Evolutionary conservation across 2,329 filamentous ascomycete genomes (phyloP), one percentile per base, ranked within the genome.

Genomic region (Fusarium chaquense): DNA sequence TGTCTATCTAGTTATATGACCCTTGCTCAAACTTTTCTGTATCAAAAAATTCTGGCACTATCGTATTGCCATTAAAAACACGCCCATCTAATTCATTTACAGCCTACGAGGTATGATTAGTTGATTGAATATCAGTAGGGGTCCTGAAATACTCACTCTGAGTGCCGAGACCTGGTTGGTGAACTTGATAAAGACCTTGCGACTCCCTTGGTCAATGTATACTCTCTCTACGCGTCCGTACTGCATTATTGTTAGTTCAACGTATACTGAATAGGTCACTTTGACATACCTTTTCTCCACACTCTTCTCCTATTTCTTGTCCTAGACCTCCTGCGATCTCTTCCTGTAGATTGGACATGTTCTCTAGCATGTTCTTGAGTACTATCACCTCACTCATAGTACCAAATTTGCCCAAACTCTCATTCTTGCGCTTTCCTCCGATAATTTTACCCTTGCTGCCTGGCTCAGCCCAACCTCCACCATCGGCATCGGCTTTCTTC

Each of bases 271-370:
- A 5, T 8, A 10, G 28, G 10, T 49, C 4, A 41, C 3, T 20
- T 38, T 24, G 38, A 41, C 67, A 59, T 64, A 90, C 88, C 85
- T 94, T 94, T 70, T 93, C 89, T 51, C 90, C 90, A 79, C 97
- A 98, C 77, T 97, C 93, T 76, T 98, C 93, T 9, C 96, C 96
- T 79, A 99, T 98, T 78, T 98, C 94, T 81, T 98, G 95, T 72
- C 95, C 90, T 52, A 99, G 82, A 0, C 89, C 89, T 16, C 86
- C 86, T 62, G 90, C 87, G 50, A 97, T 88, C 78, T 98, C 95
- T n/a, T 84, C 85, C 60, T 91, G 87, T 45, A 97, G 81, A 76
- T 97, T 84, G 3, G 82, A 86, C 84, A 98, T 90, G 8, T 91
- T 92, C 66, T 96, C 90, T 2, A 98, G 86, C 92, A 98, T 98